Evolutionary conservation across 345 rosid genomes (phyloP), one percentile per base, ranked within the genome.

Genomic region (Populus alba): DNA sequence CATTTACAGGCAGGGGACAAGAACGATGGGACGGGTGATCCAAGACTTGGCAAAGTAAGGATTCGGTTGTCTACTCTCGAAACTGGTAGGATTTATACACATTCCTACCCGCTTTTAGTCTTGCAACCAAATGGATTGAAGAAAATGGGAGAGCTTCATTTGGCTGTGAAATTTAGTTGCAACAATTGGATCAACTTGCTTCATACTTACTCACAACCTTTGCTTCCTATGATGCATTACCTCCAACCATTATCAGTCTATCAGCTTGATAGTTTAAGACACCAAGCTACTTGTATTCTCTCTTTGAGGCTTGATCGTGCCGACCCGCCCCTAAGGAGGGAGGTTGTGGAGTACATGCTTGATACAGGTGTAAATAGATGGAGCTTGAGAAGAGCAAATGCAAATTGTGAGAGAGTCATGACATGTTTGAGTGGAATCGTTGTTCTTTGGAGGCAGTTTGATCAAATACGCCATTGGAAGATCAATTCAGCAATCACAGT

Each of bases 71-170:
- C 88, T 0, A 87, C 87, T 0, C 85, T 87, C 2, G 85, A 83
- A 70, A 81, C 87, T 0, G 83, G 74, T 8, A 75, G 77, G 77
- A 51, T 83, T 51, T 85, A 87, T 81, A 85, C 90, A 13, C 87
- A 87, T 72, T 83, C 83, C 7, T 85, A 87, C 53, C 90, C 88
- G 2, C 80, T 87, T 13, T 61, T 87, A 8, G 82, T 87, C 49
- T 75, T 87, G 35, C 79, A 83, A 57, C 81, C 85, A 1, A 75
- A 83, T 7, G 89, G 89, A 31, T 82, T 87, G 63, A 84, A 84
- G 78, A 87, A 87, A 41, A 87, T 84, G 89, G 89, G 89, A 10
- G 89, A 87, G 68, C 75, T 85, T 72, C 88, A 85, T 71, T 82
- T 87, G 9, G 88, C 87, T 31, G 82, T 87, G 75, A 72, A 75